Conservation (phyloP, 2,329 filamentous ascomycete species). For the Colletotrichum spinosum region DNA sequence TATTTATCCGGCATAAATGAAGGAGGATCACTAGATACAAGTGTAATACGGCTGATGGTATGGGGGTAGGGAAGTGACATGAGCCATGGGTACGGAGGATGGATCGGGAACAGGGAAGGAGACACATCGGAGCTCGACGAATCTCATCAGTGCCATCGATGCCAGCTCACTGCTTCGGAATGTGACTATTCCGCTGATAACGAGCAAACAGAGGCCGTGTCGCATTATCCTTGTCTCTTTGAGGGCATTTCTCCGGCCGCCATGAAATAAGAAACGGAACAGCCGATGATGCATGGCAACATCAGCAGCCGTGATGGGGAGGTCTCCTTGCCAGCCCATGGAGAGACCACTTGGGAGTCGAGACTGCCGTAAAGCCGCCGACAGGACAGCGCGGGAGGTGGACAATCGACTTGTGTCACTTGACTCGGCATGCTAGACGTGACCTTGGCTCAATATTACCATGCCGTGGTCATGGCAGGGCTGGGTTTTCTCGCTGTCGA, state of each 20-base stretch:
- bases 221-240: slow-evolving; percentile 8
- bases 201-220: slow-evolving; percentile 35
- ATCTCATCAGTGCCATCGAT: background rate
- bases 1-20: slow-evolving; percentile 45
- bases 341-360: slow-evolving; percentile 35
- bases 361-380: slow-evolving; percentile 42
- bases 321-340: slow-evolving; percentile 14
- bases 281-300: slow-evolving; percentile 19
- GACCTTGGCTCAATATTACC: background rate
- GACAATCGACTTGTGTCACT: slow-evolving; percentile 44
- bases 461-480: background rate
- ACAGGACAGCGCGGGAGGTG: slow-evolving; percentile 40
- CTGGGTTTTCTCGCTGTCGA: slow-evolving; percentile 19
- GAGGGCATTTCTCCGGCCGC: slow-evolving; percentile 23
- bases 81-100: slow-evolving; percentile 12
- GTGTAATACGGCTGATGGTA: slow-evolving; percentile 9
- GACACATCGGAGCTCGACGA: slow-evolving; percentile 10
- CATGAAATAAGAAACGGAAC: slow-evolving; percentile 37
- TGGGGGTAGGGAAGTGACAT: slow-evolving; percentile 20
- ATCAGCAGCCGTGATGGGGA: slow-evolving; percentile 26
- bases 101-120: slow-evolving; percentile 13
- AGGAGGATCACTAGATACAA: slow-evolving; percentile 22
- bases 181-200: slow-evolving; percentile 15
- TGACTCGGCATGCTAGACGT: slow-evolving; percentile 39
- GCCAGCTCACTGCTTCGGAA: slow-evolving; percentile 25